Percentiles rank a stretch among this genome's conserved stretches.
Evolutionary conservation across 2,329 filamentous ascomycete species (phyloP).

Genomic region (Cladosporium sp.): DNA sequence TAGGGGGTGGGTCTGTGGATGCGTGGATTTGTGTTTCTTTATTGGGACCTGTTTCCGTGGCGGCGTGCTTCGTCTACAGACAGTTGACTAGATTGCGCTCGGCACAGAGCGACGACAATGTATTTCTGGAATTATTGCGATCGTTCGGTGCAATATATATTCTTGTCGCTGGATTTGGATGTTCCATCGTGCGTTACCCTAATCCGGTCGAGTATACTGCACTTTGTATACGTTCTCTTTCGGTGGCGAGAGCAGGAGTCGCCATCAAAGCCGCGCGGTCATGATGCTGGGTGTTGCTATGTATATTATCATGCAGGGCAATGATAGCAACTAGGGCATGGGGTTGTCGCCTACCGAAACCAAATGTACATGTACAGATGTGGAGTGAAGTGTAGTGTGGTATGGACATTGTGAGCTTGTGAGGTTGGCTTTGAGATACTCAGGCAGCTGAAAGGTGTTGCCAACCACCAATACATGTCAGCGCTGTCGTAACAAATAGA

Average conservation of each 20-base stretch:
- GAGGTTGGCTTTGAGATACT: background rate
- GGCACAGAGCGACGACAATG: background rate
- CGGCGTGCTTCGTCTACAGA: background rate
- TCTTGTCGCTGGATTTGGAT: background rate
- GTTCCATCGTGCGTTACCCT: background rate
- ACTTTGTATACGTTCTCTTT: background rate
- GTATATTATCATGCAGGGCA: background rate
- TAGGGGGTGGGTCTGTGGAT: background rate
- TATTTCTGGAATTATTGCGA: background rate
- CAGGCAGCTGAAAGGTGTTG: background rate
- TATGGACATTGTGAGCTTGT: background rate
- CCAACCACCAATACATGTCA: background rate
- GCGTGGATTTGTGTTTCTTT: background rate
- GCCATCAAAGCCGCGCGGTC: background rate
- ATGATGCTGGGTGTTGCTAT: background rate
- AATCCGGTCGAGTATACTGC: background rate
- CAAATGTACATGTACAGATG: background rate
- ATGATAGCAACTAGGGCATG: background rate
- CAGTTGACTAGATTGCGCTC: background rate
- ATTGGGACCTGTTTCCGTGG: background rate
- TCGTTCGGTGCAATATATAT: background rate
- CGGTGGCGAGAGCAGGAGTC: background rate
- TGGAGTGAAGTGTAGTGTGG: background rate
- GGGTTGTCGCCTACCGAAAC: background rate
- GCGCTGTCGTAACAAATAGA: background rate